Percentiles rank a stretch among this genome's conserved stretches.
Evolutionary conservation across 352 stramenopile genomes (phyloP).

Genomic region (Phytopythium aichiense): DNA sequence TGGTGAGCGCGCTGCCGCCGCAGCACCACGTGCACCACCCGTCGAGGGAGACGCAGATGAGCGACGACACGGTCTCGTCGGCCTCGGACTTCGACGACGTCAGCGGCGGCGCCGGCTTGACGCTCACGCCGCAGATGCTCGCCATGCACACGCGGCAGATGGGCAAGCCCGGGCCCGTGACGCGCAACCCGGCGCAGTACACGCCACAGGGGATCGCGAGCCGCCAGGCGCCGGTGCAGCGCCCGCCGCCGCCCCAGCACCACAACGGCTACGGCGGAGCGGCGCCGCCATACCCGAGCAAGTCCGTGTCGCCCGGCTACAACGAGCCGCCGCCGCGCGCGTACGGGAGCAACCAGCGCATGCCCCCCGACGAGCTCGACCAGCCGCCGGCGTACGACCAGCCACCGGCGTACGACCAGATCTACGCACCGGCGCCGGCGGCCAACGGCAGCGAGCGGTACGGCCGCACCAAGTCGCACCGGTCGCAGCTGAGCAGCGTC

Average conservation of each 20-base stretch:
- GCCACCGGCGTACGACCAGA: constrained; percentile 7
- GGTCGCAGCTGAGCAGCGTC: background rate
- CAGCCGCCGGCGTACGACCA: constrained; percentile 11
- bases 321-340: background rate
- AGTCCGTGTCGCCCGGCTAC: background rate
- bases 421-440: background rate
- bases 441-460: background rate
- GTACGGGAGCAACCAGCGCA: background rate
- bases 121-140: constrained; percentile 45
- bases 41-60: constrained; percentile 2
- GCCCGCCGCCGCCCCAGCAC: background rate
- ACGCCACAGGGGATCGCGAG: constrained; percentile 8
- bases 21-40: constrained; percentile 10
- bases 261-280: background rate
- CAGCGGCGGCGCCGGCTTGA: constrained; percentile 10
- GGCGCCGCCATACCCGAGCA: background rate
- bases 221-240: constrained; percentile 11
- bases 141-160: constrained; percentile 49
- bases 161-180: constrained; percentile 34
- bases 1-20: constrained; percentile 8
- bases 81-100: constrained; percentile 22
- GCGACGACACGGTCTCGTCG: constrained; percentile 23
- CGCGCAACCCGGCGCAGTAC: constrained; percentile 18
- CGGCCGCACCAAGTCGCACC: constrained; percentile 1
- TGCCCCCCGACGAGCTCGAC: constrained; percentile 7